These are phyloP conservation scores for Naganishia cerealis DNA, from an alignment of 1,284 basidiomycete genomes.

Conservation along the genomic window DNA sequence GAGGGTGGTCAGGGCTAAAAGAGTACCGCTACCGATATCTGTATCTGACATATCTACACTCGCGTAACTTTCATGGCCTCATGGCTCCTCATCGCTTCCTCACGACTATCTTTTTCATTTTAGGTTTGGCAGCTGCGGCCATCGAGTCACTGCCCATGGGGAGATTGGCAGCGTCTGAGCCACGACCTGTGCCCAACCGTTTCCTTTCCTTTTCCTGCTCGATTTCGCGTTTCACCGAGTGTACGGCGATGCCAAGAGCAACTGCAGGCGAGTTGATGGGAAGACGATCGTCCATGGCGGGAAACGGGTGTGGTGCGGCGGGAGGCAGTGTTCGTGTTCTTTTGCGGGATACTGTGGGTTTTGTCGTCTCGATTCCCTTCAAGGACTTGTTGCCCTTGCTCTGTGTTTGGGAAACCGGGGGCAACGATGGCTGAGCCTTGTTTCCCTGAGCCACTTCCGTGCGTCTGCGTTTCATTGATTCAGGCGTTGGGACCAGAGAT, in stretches of 20 bases:
- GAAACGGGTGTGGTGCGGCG: constrained; percentile 45
- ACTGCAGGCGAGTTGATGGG: constrained; percentile 51
- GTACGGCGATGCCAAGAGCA: constrained; percentile 50
- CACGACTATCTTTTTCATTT: constrained; percentile 50
- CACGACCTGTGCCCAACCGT: constrained; percentile 43
- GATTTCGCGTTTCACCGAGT: constrained; percentile 50
- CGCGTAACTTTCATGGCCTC: no score
- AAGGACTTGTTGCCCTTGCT: constrained; percentile 34
- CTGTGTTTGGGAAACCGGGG: constrained; percentile 24
- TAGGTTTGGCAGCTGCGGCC: constrained; percentile 43
- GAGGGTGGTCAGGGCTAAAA: no score
- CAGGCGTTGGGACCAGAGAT: constrained; percentile 63
- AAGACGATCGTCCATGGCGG: constrained; percentile 49
- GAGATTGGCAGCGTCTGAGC: constrained; percentile 30
- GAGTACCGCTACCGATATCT: no score
- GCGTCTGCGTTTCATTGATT: constrained; percentile 19
- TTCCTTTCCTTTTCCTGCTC: constrained; percentile 53
- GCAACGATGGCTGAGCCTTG: constrained; percentile 24
- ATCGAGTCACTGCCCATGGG: constrained; percentile 28
- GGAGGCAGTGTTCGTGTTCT: constrained; percentile 43
- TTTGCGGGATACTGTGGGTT: constrained; percentile 24
- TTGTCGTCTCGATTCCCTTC: constrained; percentile 10
- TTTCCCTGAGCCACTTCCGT: constrained; percentile 2
- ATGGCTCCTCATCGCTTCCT: constrained; percentile 42
- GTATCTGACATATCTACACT: no score